A percentile compares a stretch with the other conserved stretches of the same genome.
Evolutionary conservation across 805 yeast genomes (phyloP).

Genomic region (Candida sanyiensis): DNA sequence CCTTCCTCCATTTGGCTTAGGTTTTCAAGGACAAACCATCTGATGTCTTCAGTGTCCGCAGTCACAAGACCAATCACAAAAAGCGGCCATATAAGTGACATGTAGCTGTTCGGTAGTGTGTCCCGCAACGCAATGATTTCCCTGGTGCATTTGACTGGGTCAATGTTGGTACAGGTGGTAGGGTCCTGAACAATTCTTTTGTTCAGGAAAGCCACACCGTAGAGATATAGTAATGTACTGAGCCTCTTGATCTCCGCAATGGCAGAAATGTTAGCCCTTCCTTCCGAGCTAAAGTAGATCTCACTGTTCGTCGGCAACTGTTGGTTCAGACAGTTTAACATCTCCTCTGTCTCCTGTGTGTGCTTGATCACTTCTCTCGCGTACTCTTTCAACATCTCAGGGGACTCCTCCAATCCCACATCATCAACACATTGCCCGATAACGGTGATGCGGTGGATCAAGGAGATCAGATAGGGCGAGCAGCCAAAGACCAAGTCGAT

Average conservation of each 20-base stretch:
- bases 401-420: slow-evolving; percentile 24
- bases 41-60: slow-evolving; percentile 29
- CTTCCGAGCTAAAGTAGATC: slow-evolving; percentile 16
- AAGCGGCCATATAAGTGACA: slow-evolving; percentile 38
- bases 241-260: slow-evolving; percentile 36
- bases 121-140: slow-evolving; percentile 23
- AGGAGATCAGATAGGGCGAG: slow-evolving; percentile 32
- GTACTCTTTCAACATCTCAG: slow-evolving; percentile 7
- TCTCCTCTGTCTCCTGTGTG: slow-evolving; percentile 25
- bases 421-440: slow-evolving; percentile 34
- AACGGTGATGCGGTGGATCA: slow-evolving; percentile 33
- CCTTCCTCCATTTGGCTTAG: slow-evolving; percentile 31
- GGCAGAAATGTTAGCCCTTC: slow-evolving; percentile 20
- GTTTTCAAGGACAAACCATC: slow-evolving; percentile 35
- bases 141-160: slow-evolving; percentile 17
- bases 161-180: slow-evolving; percentile 7
- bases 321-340: slow-evolving; percentile 25
- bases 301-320: slow-evolving; percentile 19
- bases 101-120: slow-evolving; percentile 28
- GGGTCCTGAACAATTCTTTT: slow-evolving; percentile 8
- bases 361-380: slow-evolving; percentile 23
- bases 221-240: slow-evolving; percentile 31
- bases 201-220: slow-evolving; percentile 31
- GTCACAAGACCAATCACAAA: slow-evolving; percentile 34
- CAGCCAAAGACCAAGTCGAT: slow-evolving; percentile 38